Evolutionary conservation across 1,139 yeast species (phyloP), one percentile per base, ranked within the genome.

Genomic region (Blastobotrys petasosporus): DNA sequence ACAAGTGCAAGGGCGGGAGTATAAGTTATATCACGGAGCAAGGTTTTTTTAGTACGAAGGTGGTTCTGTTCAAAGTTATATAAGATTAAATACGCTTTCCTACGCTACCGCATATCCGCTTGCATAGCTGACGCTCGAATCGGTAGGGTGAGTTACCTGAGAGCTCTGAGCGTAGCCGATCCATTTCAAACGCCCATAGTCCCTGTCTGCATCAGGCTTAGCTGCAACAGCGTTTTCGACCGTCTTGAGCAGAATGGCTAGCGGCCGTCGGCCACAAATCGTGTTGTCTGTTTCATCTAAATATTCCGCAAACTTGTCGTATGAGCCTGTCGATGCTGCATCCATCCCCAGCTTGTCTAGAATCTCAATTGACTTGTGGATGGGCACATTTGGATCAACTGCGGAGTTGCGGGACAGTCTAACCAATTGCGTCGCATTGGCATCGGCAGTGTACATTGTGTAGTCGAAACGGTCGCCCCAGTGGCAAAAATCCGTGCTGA

Each of bases 401-500:
- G 52, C 45, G 2, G 55, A 46, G 12, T 44, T 48, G 13, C 51
- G 37, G 28, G 47, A 37, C 37, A 54, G 34, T n/a, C 33, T 37
- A 12, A 46, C 41, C 13, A 52, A 41, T 10, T 46, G 45, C 25
- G 16, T 25, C 3, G 54, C 47, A 6, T 53, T 51, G 5, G 57
- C 49, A 1, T 53, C 53, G 13, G 55, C 56, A 5, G 79, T 70
- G 58, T 84, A 85, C 32, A 74, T 71, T 2, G 82, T 80, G 61
- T 82, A 88, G 10, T 80, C 82, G 60, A 88, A 87, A 39, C 94
- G 68, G 3, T 74, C 59, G 1, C 97, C 97, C 98, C 98, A 92
- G 61, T 92, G 98, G 61, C 97, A 90, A 60, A 92, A 94, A 66
- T 92, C 99, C 1, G 94, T 79, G 58, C 95, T 85, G 4, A 92